Conservation (phyloP, 2,329 filamentous ascomycete genomes). For the Fusarium piperis region DNA sequence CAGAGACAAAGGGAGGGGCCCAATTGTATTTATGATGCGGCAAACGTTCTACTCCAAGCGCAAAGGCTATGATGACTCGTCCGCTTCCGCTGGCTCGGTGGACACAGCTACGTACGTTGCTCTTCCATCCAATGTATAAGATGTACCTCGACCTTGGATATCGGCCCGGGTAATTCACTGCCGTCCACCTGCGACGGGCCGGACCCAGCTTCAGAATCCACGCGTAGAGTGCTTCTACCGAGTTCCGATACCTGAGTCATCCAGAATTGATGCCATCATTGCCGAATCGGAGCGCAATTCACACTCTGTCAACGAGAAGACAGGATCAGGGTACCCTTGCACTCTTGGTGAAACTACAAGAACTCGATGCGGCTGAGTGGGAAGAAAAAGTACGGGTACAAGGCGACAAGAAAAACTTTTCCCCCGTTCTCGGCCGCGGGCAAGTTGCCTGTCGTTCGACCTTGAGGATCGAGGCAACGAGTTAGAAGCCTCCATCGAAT, state of each 20-base stretch:
- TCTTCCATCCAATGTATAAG: background rate
- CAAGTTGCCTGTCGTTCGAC: conserved; percentile 17
- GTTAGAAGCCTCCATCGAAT: conserved; percentile 2
- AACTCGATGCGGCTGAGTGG: conserved; percentile 11
- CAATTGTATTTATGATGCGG: conserved; percentile 33
- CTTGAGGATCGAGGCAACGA: conserved; percentile 9
- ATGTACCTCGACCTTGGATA: conserved; percentile 7
- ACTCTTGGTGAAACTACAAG: conserved; percentile 15
- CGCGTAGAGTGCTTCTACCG: conserved; percentile 31
- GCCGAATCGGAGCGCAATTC: conserved; percentile 29
- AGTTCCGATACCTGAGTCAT: conserved; percentile 41
- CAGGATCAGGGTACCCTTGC: conserved; percentile 32
- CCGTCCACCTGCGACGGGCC: conserved; percentile 37
- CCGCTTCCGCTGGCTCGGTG: background rate
- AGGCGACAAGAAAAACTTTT: conserved; percentile 27
- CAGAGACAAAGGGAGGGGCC: conserved; percentile 2
- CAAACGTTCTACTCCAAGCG: conserved; percentile 5
- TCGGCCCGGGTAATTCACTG: conserved; percentile 14
- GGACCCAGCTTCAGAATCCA: conserved; percentile 34
- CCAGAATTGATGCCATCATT: conserved; percentile 15
- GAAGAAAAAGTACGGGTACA: conserved; percentile 1
- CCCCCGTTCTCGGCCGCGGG: conserved; percentile 31
- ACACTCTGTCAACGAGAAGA: background rate
- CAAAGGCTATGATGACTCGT: conserved; percentile 33
- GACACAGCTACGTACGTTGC: background rate